Evolutionary conservation across 805 yeast genomes (phyloP), one percentile per base, ranked within the genome.

Genomic region (Jamesozyma lodderae): DNA sequence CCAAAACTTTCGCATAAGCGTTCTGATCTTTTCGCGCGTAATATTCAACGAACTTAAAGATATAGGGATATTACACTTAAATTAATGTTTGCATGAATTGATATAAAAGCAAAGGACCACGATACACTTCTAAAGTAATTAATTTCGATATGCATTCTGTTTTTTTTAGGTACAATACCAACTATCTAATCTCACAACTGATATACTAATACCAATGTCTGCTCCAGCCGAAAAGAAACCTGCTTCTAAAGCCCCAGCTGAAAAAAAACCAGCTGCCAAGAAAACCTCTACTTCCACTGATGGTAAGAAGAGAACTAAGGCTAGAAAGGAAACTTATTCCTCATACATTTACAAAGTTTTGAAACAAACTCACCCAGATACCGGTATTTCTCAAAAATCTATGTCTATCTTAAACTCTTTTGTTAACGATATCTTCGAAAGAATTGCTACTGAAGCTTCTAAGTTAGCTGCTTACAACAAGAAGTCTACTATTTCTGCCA

Each of bases 321-420:
- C 88, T 59, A 86, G 96, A 80, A 87, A 86, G 82, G 96, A 90
- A 74, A 86, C 96, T 51, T 90, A 87, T 76, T 86, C 95, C 51
- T 87, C 96, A 48, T 90, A 90, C 73, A 90, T 90, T 67, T 90
- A 88, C 92, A 90, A 90, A 73, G 96, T 88, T 54, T 81, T 90
- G 67, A 88, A 88, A 73, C 96, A 90, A 77, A 88, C 96, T 48
- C 97, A 90, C 72, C 97, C 96, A 69, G 96, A 90, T 69, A 90
- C 97, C 48, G 97, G 96, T 85, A 90, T 90, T 67, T 88, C 97
- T 58, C 95, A 87, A 73, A 84, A 86, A 67, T 95, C 97, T 51
- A 90, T 90, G 95, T 86, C 95, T 52, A 90, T 90, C 68, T 81
- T 90, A 90, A 90, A 90, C 83, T 90, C 96, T 31, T 90, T 90